Base-by-base conservation (phyloP, 129 eudicot genomes). In the Flaveria trinervia region DNA sequence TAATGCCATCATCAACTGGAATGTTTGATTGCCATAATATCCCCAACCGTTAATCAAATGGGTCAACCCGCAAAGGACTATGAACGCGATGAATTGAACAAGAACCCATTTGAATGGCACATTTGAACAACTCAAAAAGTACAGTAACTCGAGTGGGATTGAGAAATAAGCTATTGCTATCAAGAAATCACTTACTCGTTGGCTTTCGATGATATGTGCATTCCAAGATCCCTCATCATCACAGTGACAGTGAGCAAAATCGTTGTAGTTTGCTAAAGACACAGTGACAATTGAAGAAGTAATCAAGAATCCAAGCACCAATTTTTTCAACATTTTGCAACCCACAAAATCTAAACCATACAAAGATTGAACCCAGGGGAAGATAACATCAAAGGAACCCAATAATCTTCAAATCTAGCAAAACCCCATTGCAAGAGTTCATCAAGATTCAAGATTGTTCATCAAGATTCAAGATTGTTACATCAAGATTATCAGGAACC, bases 41-140 rank as follows among this genome's bases (percentile, higher is more conserved):
- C 96, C 91, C 97, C 97, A 92, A 10, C 86, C 92, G 49, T 85
- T 89, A 17, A 92, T 91, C 76, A 92, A 86, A 86, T 92, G 97
- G 8, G 97, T 92, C 82, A 89, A 52, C 33, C 97, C 97, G 30
- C 97, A 89, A 9, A 89, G 92, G 48, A 89, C 96, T 8, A 92
- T 92, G 84, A 92, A 92, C 3, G 85, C 75, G 26, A 92, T 82
- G 76, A 92, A 92, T 71, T 89, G 89, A 71, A 89, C 81, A 14
- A 92, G 81, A 16, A 92, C 98, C 98, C 98, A 92, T 86, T 90
- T 92, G 81, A 92, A 92, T 1, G 96, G 98, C 14, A 92, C 78
- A 20, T 84, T 84, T 12, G 96, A 92, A 74, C 89, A 88, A 59
- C 97, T 87, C 25, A 89, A 75, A 76, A 92, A 89, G 91, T 87